These are phyloP conservation scores for Phyllosticta capitalensis DNA, from an alignment of 2,329 filamentous ascomycete species.

Conservation along the genomic window DNA sequence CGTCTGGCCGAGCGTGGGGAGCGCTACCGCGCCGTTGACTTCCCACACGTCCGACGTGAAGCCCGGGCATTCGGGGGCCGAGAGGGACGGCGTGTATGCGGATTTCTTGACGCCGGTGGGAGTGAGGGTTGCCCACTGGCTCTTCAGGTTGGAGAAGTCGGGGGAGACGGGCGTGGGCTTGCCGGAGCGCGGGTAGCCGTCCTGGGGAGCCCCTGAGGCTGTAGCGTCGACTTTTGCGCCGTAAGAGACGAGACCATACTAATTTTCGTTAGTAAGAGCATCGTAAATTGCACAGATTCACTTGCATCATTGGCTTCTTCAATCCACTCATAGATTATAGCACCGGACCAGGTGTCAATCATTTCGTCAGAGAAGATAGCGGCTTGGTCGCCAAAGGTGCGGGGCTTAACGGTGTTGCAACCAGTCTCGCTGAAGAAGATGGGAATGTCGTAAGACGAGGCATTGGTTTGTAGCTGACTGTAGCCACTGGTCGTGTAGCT, in stretches of 20 bases:
- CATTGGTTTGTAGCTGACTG: constrained; percentile 54
- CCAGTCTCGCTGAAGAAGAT: constrained; percentile 82
- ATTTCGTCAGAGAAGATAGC: constrained; percentile 69
- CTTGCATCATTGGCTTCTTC: constrained; percentile 51
- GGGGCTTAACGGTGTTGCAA: constrained; percentile 55
- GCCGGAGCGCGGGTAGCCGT: constrained; percentile 61
- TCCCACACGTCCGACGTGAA: constrained; percentile 63
- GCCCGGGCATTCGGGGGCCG: constrained; percentile 59
- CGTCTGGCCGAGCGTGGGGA: constrained; percentile 58
- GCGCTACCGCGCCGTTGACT: constrained; percentile 56
- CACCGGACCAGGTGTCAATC: constrained; percentile 61
- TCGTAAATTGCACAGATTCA: no score
- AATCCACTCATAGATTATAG: constrained; percentile 87
- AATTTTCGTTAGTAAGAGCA: constrained; percentile 40
- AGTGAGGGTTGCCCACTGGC: constrained; percentile 62
- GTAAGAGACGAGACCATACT: constrained; percentile 75
- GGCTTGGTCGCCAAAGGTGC: constrained; percentile 61
- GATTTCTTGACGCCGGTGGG: constrained; percentile 59
- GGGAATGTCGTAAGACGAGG: constrained; percentile 65
- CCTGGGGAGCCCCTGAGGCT: constrained; percentile 40
- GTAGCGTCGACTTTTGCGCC: constrained; percentile 48
- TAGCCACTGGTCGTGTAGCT: constrained; percentile 60
- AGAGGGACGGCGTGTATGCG: constrained; percentile 54
- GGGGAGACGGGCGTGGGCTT: constrained; percentile 63
- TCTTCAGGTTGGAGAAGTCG: constrained; percentile 69